A percentile compares a stretch with the other conserved stretches of the same genome.
These are phyloP conservation scores for Bolboschoenus planiculmis DNA, from an alignment of 176 grass and related monocot species.

Conservation along the genomic window DNA sequence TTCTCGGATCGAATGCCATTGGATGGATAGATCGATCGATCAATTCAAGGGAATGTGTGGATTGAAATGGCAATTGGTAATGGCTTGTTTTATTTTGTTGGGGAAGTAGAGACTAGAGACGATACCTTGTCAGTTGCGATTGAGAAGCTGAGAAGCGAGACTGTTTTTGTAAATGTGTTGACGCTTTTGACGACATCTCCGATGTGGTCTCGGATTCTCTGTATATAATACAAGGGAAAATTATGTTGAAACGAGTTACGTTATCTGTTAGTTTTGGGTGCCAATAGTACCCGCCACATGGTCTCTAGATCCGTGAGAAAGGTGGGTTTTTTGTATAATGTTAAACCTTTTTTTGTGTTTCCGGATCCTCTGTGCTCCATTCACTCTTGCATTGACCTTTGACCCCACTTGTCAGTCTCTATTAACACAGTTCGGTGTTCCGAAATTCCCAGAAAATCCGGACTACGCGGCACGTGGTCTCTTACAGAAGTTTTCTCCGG, in stretches of 20 bases:
- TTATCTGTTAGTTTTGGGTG: background rate
- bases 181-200: background rate
- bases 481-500: background rate
- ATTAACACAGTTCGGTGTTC: background rate
- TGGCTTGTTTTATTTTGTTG: background rate
- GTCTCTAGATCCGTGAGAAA: too few relatives aligned
- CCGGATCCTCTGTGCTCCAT: background rate
- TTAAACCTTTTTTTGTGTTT: background rate
- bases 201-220: background rate
- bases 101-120: background rate
- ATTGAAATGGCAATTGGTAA: background rate
- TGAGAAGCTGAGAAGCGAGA: background rate
- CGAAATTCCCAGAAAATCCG: background rate
- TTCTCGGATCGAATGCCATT: background rate
- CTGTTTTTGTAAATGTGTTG: background rate
- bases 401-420: background rate
- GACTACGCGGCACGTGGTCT: too few relatives aligned
- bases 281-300: background rate
- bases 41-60: too few relatives aligned
- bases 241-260: background rate
- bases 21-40: background rate
- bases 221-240: fast-evolving
- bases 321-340: background rate
- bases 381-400: background rate
- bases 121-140: too few relatives aligned